Evolutionary conservation across 306 rosid species (phyloP), one percentile per base, ranked within the genome.

Genomic region (Malus fusca): DNA sequence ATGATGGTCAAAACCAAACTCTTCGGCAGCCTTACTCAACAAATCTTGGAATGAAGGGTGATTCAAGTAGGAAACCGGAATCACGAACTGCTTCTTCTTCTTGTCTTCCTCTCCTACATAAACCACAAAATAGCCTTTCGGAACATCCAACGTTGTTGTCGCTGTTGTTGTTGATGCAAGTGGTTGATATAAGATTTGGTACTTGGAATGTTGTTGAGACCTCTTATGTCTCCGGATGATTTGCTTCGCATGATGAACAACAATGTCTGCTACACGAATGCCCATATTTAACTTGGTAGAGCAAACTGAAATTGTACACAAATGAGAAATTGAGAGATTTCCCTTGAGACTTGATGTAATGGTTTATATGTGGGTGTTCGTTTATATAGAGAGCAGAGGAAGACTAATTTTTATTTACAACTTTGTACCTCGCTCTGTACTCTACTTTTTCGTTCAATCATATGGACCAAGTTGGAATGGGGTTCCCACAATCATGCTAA

Each of bases 21-120:
- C 77, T 51, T 78, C 76, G 28, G 68, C 77, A n/a, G 81, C 77
- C 58, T 9, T 8, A 31, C 58, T 62, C 26, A 78, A 30, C 52
- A 71, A 40, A 35, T 62, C 81, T 61, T 70, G 81, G 25, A 86
- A 79, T 51, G 82, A 70, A 28, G 87, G 82, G 26, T 81, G 76
- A 56, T 82, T 80, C 40, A 78, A 40, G 71, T 78, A 78, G 18
- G 76, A 69, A 3, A 78, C n/a, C 4, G 90, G 90, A 53, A 88
- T 59, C 26, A 83, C 60, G 18, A 71, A 84, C 68, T 86, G 42
- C n/a, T n/a, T n/a, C 82, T 81, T 81, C 69, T 63, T 82, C 75
- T 73, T 12, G 79, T 75, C 88, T 60, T 75, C 48, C 58, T 84
- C 85, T 65, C 89, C 89, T 21, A 85, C 87, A 31, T 84, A 86